Conservation (phyloP, 169 alveolate species). For the Amoebophrya sp. region DNA sequence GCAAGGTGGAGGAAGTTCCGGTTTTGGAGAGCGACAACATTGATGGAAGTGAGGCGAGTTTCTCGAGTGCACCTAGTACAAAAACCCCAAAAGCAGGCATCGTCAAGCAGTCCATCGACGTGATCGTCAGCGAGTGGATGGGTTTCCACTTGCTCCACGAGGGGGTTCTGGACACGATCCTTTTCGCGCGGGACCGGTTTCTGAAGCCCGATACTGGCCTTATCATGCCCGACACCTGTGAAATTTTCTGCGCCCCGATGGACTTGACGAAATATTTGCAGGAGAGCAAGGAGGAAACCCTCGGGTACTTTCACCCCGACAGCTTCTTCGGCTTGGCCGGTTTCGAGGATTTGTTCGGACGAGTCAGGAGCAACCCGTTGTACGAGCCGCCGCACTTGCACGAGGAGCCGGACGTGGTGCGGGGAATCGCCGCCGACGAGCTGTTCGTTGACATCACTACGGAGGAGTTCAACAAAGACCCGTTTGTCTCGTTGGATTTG, state of each 20-base stretch:
- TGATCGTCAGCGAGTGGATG: constrained; percentile 76
- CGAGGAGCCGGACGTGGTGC: no score
- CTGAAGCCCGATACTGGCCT: constrained; percentile 42
- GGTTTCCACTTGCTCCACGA: constrained; percentile 76
- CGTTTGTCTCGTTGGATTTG: no score
- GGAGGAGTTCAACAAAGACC: no score
- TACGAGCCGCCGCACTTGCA: no score
- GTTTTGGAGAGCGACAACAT: constrained; percentile 46
- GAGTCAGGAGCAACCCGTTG: no score
- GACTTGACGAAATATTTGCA: not conserved
- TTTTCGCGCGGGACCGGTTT: constrained; percentile 74
- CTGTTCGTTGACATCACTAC: no score
- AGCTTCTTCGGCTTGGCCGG: not conserved
- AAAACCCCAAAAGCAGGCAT: not conserved
- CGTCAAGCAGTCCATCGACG: constrained; percentile 47
- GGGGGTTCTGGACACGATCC: constrained; percentile 71
- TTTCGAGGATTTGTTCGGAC: not conserved
- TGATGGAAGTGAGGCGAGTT: not conserved
- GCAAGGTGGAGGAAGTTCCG: constrained; percentile 64
- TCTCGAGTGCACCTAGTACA: not conserved
- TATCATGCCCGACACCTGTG: not conserved
- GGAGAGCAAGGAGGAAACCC: no score
- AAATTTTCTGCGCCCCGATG: not conserved
- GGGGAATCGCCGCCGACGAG: no score
- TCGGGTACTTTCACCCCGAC: not conserved